Base-by-base conservation (phyloP, 257 asterid species). In the Capsicum rhomboideum region DNA sequence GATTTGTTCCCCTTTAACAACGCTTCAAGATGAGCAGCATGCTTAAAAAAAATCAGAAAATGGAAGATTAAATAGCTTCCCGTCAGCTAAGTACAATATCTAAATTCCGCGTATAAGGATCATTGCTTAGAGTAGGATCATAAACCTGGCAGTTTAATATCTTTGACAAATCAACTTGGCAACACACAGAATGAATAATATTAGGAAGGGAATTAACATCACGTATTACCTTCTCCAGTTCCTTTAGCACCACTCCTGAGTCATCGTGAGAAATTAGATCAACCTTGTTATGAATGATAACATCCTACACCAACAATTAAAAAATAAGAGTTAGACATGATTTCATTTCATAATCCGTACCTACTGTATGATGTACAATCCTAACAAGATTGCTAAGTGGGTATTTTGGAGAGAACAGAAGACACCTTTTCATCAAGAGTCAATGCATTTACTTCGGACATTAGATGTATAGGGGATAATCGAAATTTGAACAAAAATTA, bases 241-340 rank as follows among this genome's bases (percentile, higher is more conserved):
- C 96, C 84, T 90, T 91, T 54, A 94, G n/a, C 63, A 21, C 72
- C 59, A 44, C 89, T 61, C 87, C 92, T 44, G 94, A 85, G 66
- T 88, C 93, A 37, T 87, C 91, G 49, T 91, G 85, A 77, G 93
- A 85, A 82, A 93, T 92, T 83, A 92, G 91, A 93, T 96, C 99
- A 85, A 96, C 89, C 88, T 96, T 96, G 89, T 96, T 96, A 86
- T 94, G 97, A 88, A 96, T 93, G 87, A 96, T 97, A 59, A 96
- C 93, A 93, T 96, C 99, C 99, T 96, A 83, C 42, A 64, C 78
- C 84, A 82, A 64, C 52, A 46, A 23, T 75, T 49, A 75, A 40
- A 55, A 66, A 44, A 84, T 28, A 53, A 85, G 23, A 80, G 71
- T 46, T 21, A 20, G 79, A 86, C 82, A 54, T 58, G 74, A 81